Evolutionary conservation across 352 stramenopile genomes (phyloP).

Genomic region (Pythium periplocum): DNA sequence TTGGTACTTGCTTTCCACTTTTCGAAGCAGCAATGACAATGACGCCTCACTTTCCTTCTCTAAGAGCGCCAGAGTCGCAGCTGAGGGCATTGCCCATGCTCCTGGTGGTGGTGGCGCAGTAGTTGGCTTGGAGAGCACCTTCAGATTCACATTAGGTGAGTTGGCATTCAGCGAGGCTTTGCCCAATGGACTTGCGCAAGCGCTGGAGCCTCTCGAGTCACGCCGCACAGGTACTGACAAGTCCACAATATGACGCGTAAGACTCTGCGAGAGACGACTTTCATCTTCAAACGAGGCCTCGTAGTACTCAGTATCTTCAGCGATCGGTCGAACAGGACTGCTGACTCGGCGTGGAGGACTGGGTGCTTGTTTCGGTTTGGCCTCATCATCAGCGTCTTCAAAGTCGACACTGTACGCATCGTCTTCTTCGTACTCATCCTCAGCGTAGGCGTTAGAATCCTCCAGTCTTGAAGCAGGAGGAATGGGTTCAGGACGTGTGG

Average conservation of each 20-base stretch:
- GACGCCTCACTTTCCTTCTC: constrained; percentile 27
- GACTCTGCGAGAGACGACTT: constrained; percentile 37
- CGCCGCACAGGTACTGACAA: constrained; percentile 48
- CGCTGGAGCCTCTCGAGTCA: constrained; percentile 28
- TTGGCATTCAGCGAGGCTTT: constrained; percentile 19
- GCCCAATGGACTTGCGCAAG: constrained; percentile 8
- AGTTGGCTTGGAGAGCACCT: constrained; percentile 36
- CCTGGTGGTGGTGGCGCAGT: not conserved
- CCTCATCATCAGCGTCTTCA: constrained; percentile 41
- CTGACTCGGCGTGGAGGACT: not conserved
- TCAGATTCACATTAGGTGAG: constrained; percentile 36
- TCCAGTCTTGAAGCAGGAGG: constrained; percentile 10
- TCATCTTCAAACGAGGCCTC: constrained; percentile 75
- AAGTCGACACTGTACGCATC: constrained; percentile 68
- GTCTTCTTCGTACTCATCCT: constrained; percentile 40
- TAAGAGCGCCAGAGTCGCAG: constrained; percentile 5
- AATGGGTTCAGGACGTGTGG: constrained; percentile 14
- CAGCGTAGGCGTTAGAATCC: constrained; percentile 16
- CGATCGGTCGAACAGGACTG: constrained; percentile 8
- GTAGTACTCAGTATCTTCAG: constrained; percentile 24
- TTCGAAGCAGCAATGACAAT: constrained; percentile 67
- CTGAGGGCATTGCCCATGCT: not conserved
- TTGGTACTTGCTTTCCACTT: constrained; percentile 74
- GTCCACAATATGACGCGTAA: constrained; percentile 42
- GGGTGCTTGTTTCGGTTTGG: not conserved